Conservation (phyloP, 148 eudicot genomes). For the Vaccinium vitisidaea region DNA sequence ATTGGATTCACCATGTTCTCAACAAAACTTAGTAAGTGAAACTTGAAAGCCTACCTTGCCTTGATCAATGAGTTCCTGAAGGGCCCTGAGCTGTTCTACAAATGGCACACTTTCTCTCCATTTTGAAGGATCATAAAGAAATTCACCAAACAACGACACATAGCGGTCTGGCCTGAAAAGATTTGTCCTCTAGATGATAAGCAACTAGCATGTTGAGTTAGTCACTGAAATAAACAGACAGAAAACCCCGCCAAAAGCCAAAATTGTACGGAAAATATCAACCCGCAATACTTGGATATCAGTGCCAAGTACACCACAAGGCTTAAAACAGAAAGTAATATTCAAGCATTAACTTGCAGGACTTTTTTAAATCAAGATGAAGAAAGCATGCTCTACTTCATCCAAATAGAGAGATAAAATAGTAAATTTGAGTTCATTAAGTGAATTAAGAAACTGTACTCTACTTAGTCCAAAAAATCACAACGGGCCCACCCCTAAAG, state of each 20-base stretch:
- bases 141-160: slow-evolving; percentile 85
- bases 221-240: neutral
- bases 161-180: slow-evolving; percentile 89
- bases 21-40: neutral
- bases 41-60: slow-evolving; percentile 65
- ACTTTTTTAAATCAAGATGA: neutral
- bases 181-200: neutral
- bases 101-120: slow-evolving; percentile 82
- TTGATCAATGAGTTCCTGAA: slow-evolving; percentile 81
- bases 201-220: neutral
- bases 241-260: neutral
- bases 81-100: slow-evolving; percentile 80
- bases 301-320: neutral
- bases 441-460: neutral
- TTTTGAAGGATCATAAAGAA: slow-evolving; percentile 59
- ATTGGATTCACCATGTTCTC: neutral
- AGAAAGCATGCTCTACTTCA: neutral
- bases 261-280: neutral
- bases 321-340: neutral
- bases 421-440: neutral
- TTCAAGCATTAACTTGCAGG: neutral
- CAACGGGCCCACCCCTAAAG: neutral
- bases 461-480: neutral
- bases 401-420: neutral
- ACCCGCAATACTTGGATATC: neutral